A percentile compares a stretch with the other conserved stretches of the same genome.
Conservation (phyloP, 768 basidiomycete genomes). For the Suillus alpinus region DNA sequence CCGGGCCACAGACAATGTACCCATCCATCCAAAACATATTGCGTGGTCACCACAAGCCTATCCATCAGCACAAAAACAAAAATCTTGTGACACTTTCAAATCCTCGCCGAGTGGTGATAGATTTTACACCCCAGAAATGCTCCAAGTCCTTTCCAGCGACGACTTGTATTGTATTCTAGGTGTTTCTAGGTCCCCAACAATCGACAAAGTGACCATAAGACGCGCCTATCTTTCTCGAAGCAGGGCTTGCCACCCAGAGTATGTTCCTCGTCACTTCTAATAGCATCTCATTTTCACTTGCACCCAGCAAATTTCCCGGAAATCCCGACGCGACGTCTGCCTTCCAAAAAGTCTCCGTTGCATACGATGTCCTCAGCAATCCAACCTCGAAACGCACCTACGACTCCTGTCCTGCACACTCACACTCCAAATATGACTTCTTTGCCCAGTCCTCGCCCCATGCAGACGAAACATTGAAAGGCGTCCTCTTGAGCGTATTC, state of each 20-base stretch:
- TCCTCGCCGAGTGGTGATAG: conserved; percentile 7
- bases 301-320: conserved; percentile 68
- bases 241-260: conserved; percentile 85
- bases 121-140: conserved; percentile 18
- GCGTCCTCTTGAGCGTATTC: conserved; percentile 71
- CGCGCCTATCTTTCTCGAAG: conserved; percentile 77
- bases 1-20: conserved; percentile 40
- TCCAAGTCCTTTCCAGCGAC: conserved; percentile 55
- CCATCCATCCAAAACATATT: conserved; percentile 23
- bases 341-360: conserved; percentile 84
- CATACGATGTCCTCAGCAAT: conserved; percentile 77
- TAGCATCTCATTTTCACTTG: conserved; percentile 7
- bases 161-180: conserved; percentile 78
- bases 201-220: conserved; percentile 64
- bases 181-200: conserved; percentile 42
- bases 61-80: conserved; percentile 12
- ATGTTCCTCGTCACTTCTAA: conserved; percentile 28
- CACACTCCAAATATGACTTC: conserved; percentile 43
- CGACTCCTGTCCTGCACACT: conserved; percentile 51
- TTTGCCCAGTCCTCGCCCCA: conserved; percentile 51
- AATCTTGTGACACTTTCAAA: conserved; percentile 6
- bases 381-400: conserved; percentile 68
- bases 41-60: conserved; percentile 24
- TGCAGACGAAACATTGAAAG: conserved; percentile 78
- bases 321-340: conserved; percentile 77